Conservation (phyloP, 352 stramenopile genomes). For the Globisporangium nodosum region DNA sequence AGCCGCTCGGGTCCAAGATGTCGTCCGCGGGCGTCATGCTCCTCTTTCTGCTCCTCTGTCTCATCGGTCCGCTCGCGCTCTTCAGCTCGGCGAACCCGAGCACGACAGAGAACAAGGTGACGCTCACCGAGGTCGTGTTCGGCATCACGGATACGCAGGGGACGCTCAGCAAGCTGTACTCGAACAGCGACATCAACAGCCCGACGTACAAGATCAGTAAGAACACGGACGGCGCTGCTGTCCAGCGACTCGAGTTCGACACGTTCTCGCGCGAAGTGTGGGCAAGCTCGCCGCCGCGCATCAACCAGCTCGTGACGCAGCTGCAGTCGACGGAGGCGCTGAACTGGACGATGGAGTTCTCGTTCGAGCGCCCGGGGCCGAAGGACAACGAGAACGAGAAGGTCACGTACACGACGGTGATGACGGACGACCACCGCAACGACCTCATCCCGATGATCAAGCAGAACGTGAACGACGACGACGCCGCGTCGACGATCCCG, state of each 20-base stretch:
- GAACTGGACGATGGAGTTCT: conserved; percentile 69
- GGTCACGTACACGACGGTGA: conserved; percentile 33
- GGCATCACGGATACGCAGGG: conserved; percentile 70
- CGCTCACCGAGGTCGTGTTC: conserved; percentile 52
- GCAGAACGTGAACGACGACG: conserved; percentile 29
- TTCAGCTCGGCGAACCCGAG: conserved; percentile 87
- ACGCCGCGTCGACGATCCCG: conserved; percentile 19
- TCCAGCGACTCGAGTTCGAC: conserved; percentile 77
- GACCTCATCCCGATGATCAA: conserved; percentile 75
- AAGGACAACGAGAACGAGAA: conserved; percentile 53
- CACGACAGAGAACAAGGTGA: conserved; percentile 67
- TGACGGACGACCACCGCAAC: conserved; percentile 58
- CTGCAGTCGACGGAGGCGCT: conserved; percentile 63
- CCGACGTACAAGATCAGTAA: conserved; percentile 54
- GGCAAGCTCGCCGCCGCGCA: conserved; percentile 61
- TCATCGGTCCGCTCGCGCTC: conserved; percentile 69
- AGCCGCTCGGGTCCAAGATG: conserved; percentile 64
- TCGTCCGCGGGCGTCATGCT: conserved; percentile 72
- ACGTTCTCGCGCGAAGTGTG: conserved; percentile 74
- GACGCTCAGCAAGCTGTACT: conserved; percentile 73
- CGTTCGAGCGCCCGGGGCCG: conserved; percentile 62
- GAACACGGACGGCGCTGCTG: conserved; percentile 64
- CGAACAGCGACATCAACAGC: conserved; percentile 69
- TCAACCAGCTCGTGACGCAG: conserved; percentile 63
- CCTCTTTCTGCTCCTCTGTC: conserved; percentile 67